phyloP scores from a whole-genome alignment of 2,329 filamentous ascomycete genomes.

The Stachybotrys chartarum region DNA sequence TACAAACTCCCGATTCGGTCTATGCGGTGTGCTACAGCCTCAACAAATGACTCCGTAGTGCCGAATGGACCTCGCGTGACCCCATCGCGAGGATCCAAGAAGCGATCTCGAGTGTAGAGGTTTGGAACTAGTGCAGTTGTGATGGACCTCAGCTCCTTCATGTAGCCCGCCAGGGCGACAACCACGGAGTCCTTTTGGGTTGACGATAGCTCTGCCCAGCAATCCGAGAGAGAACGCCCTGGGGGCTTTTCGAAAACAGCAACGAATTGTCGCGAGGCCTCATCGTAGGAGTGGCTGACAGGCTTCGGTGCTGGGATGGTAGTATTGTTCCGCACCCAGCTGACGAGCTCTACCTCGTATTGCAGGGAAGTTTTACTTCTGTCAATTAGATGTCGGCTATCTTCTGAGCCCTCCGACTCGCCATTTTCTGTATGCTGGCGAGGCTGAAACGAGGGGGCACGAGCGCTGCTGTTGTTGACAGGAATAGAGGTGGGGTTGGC shows the following conservation, averaged over 20 bases:
- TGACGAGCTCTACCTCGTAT: slow-evolving; percentile 2
- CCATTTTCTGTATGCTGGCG: neutral
- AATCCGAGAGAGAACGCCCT: slow-evolving; percentile 2
- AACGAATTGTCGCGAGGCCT: neutral
- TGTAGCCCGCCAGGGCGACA: neutral
- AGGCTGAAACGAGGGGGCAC: too few species aligned
- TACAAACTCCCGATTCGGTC: slow-evolving; percentile 4
- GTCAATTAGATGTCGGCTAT: neutral
- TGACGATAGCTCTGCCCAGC: slow-evolving; percentile 2
- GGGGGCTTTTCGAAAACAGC: slow-evolving; percentile 1
- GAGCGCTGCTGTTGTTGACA: neutral
- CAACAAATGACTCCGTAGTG: slow-evolving; percentile 1
- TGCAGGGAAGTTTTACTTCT: neutral
- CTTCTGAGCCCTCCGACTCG: neutral
- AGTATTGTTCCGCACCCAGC: slow-evolving; percentile 2
- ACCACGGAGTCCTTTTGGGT: neutral
- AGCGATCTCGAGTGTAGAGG: slow-evolving; percentile 2
- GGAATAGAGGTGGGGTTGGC: neutral
- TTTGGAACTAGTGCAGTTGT: slow-evolving; percentile 1
- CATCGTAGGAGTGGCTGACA: neutral
- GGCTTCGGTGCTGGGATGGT: slow-evolving; percentile 3
- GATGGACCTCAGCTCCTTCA: slow-evolving; percentile 4
- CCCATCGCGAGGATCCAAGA: slow-evolving; percentile 4
- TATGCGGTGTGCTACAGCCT: neutral
- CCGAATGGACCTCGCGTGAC: slow-evolving; percentile 2